Evolutionary conservation across 108 stramenopile species (phyloP).

Genomic region (Skeletonema marinoi): DNA sequence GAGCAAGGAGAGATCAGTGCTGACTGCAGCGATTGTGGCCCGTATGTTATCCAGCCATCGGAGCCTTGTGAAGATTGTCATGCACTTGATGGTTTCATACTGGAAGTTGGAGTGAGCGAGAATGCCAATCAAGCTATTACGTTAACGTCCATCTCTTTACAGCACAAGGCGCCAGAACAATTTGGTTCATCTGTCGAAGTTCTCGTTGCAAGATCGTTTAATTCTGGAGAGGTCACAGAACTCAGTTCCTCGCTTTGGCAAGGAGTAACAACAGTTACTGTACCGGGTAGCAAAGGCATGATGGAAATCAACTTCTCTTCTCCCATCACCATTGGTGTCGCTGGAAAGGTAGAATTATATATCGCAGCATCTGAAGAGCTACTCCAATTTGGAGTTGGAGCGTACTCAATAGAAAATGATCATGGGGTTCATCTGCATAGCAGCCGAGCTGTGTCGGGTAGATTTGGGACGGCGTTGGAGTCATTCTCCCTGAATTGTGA

Average conservation of each 20-base stretch:
- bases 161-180: conserved; percentile 1
- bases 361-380: conserved; percentile 18
- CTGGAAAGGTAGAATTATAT: conserved; percentile 12
- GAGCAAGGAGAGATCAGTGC: conserved; percentile 17
- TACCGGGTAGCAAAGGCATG: conserved; percentile 10
- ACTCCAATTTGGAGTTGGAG: conserved; percentile 27
- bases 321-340: conserved; percentile 6
- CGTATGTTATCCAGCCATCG: conserved; percentile 15
- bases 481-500: conserved; percentile 30
- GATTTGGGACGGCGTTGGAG: conserved; percentile 29
- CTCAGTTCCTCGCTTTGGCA: background rate
- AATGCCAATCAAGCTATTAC: conserved; percentile 12
- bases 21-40: conserved; percentile 27
- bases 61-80: conserved; percentile 22
- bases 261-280: background rate
- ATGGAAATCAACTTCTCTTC: conserved; percentile 9
- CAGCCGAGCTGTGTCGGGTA: conserved; percentile 30
- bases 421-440: conserved; percentile 24
- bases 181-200: conserved; percentile 13
- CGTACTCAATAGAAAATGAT: conserved; percentile 11
- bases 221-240: background rate
- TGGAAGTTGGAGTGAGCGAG: conserved; percentile 14
- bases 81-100: conserved; percentile 38
- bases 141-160: conserved; percentile 16
- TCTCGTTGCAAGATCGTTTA: background rate